Base-by-base conservation (phyloP, 2,329 filamentous ascomycete species). In the Trichoderma pleuroti region DNA sequence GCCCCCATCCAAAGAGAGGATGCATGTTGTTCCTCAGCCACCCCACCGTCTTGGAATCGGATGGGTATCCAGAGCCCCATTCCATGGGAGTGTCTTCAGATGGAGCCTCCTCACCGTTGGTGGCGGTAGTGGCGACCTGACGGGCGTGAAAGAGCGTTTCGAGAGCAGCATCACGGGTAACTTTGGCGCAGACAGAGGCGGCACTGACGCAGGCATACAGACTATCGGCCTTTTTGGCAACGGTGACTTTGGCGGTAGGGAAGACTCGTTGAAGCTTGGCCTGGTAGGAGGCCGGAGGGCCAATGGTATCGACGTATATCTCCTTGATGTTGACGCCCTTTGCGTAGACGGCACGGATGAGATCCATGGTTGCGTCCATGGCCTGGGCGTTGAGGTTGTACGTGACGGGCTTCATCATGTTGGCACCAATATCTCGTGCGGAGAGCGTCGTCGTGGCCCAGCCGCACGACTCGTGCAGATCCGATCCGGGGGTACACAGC, bases 361-460 rank as follows among this genome's bases (percentile, higher is more conserved):
- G 85, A 49, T 88, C 88, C 28, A 97, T 89, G 0, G 95, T 98
- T 5, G 95, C 93, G 80, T 97, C 94, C 89, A 96, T 92, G 21
- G 95, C 95, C 81, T 99, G 96, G 5, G 94, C 93, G 79, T 99
- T 99, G 74, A 99, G 88, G 79, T 99, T 99, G 83, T 98, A 97
- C 4, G 84, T 79, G 10, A 84, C 83, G 3, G 90, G 87, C 11
- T 87, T 86, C 76, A 96, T 84, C 93, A 97, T 97, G 76, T 88
- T 88, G 9, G 93, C 87, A 52, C 86, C 88, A 76, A 97, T 97
- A 82, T 95, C 92, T 57, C 91, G 88, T 10, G 96, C 94, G 0
- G 93, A 97, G 73, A 98, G 88, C 21, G 91, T 85, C 26, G 91
- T 87, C 8, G 92, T 90, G 6, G 94, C 94, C 92, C 93, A 98